These are phyloP conservation scores for Hypericum androsaemum DNA, from an alignment of 345 rosid genomes.

Conservation along the genomic window DNA sequence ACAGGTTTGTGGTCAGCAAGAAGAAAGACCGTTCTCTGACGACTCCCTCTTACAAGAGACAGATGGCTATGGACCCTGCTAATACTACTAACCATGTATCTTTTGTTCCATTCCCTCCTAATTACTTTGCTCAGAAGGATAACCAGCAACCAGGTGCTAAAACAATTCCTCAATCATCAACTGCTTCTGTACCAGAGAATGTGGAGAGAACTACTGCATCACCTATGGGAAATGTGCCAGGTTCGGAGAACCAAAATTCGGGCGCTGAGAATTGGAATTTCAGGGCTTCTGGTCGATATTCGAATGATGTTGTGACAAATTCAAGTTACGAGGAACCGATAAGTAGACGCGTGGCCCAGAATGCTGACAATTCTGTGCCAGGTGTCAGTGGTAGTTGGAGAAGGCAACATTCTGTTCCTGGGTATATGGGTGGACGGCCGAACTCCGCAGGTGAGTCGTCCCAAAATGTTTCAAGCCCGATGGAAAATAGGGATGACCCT, in stretches of 20 bases:
- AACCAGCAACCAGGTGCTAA: constrained; percentile 26
- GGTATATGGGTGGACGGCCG: too few relatives aligned
- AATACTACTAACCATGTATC: constrained; percentile 51
- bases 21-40: constrained; percentile 23
- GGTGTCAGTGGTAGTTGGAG: background rate
- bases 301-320: constrained; percentile 10
- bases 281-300: constrained; percentile 10
- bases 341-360: constrained; percentile 16
- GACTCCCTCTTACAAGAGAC: constrained; percentile 64
- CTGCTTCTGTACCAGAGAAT: constrained; percentile 18
- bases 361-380: constrained; percentile 10
- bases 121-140: constrained; percentile 52
- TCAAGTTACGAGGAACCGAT: constrained; percentile 8
- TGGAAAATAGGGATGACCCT: too few relatives aligned
- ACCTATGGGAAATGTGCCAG: constrained; percentile 9
- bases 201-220: background rate
- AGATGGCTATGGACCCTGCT: constrained; percentile 42
- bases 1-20: constrained; percentile 23
- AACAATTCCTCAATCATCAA: constrained; percentile 20
- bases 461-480: too few relatives aligned
- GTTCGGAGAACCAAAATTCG: constrained; percentile 13
- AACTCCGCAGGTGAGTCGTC: too few relatives aligned
- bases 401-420: too few relatives aligned
- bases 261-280: constrained; percentile 13
- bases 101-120: constrained; percentile 80